These are phyloP conservation scores for Trichophyton benhamiae DNA, from an alignment of 2,329 filamentous ascomycete genomes.

Conservation along the genomic window DNA sequence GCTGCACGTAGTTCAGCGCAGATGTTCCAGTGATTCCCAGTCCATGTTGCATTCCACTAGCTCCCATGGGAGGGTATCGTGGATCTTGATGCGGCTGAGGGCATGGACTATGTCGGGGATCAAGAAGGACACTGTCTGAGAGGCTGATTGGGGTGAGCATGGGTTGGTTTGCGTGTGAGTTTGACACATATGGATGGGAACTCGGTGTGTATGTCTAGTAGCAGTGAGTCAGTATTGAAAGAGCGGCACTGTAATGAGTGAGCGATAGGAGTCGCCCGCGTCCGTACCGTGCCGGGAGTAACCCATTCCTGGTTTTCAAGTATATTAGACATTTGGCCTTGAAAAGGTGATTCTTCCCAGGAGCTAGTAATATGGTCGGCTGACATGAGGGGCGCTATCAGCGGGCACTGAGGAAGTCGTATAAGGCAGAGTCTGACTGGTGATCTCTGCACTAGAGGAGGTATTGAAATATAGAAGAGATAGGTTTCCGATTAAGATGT, in stretches of 20 bases:
- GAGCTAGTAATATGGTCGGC: conserved; percentile 6
- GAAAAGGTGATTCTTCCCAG: conserved; percentile 11
- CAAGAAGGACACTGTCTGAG: conserved; percentile 24
- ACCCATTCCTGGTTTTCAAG: conserved; percentile 11
- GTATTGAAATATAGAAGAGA: not conserved
- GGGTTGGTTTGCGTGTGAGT: conserved; percentile 19
- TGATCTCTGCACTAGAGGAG: not conserved
- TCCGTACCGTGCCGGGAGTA: conserved; percentile 12
- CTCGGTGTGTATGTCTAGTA: conserved; percentile 18
- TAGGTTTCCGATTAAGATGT: not conserved
- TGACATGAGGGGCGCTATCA: conserved; percentile 6
- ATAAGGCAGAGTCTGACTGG: not conserved
- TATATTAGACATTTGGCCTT: conserved; percentile 8
- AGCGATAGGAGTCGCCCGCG: not conserved
- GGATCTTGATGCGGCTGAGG: conserved; percentile 29
- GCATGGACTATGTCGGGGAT: conserved; percentile 22
- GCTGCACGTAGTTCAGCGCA: conserved; percentile 21
- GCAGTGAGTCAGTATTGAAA: conserved; percentile 5
- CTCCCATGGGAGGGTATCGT: conserved; percentile 21
- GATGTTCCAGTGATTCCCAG: conserved; percentile 26
- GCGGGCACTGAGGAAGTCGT: not conserved
- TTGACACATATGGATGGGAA: conserved; percentile 24
- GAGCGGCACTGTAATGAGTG: not conserved
- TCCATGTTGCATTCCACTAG: conserved; percentile 22
- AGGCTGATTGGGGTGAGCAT: conserved; percentile 31